phyloP scores from a whole-genome alignment of 1,284 basidiomycete species.

The Marasmius oreades region DNA sequence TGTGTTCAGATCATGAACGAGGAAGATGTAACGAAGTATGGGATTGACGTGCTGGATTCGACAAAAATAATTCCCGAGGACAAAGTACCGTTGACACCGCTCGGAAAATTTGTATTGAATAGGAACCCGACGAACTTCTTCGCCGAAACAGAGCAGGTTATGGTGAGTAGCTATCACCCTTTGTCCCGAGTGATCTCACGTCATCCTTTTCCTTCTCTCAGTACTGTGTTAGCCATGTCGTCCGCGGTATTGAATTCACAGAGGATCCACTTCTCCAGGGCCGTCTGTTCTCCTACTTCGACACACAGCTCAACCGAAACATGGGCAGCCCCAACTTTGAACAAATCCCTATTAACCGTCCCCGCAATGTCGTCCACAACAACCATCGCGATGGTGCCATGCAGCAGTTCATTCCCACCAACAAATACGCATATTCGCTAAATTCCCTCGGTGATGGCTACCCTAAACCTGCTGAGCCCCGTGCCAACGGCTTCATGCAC shows the following conservation, averaged over 20 bases:
- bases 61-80: constrained; percentile 8
- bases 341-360: constrained; percentile 6
- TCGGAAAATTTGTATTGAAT: constrained; percentile 11
- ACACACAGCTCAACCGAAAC: constrained; percentile 9
- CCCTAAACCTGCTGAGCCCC: background rate
- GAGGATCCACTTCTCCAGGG: constrained; percentile 10
- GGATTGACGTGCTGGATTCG: constrained; percentile 7
- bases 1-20: constrained; percentile 8
- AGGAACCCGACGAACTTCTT: constrained; percentile 7
- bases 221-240: constrained; percentile 4
- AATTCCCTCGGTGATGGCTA: constrained; percentile 5
- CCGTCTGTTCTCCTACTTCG: constrained; percentile 10
- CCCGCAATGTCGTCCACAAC: constrained; percentile 5
- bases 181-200: background rate
- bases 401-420: constrained; percentile 6
- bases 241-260: constrained; percentile 8
- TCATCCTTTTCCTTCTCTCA: background rate
- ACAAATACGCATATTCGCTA: constrained; percentile 1
- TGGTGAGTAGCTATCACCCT: constrained; percentile 7
- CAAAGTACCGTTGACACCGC: constrained; percentile 5
- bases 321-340: constrained; percentile 11
- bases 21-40: constrained; percentile 5
- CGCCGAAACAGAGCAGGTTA: constrained; percentile 9
- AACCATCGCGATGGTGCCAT: constrained; percentile 9
- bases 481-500: constrained; percentile 5